A percentile compares a stretch with the other conserved stretches of the same genome.
These are phyloP conservation scores for Hypoxylon sp. DNA, from an alignment of 2,329 filamentous ascomycete species.

Conservation along the genomic window DNA sequence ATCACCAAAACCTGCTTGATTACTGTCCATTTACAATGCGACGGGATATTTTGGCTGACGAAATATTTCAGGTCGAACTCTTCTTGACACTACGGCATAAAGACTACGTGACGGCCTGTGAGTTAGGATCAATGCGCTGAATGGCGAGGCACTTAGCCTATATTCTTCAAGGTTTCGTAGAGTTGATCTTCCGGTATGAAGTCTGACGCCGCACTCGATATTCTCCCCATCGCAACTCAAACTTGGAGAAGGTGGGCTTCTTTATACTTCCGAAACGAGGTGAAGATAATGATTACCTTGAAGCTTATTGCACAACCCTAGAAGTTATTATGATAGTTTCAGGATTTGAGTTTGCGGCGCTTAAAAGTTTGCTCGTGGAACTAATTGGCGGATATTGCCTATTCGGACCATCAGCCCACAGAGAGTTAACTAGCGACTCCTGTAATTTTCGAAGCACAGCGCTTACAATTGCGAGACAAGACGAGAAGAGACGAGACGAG, in stretches of 20 bases:
- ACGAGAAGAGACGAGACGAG: conserved; percentile 31
- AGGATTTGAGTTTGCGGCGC: conserved; percentile 33
- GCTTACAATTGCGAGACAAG: conserved; percentile 31
- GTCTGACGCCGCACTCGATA: conserved; percentile 8
- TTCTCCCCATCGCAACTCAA: background rate
- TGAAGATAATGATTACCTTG: conserved; percentile 4
- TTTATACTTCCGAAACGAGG: conserved; percentile 20
- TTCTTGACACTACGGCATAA: background rate
- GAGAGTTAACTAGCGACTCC: conserved; percentile 4
- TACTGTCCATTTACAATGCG: conserved; percentile 5
- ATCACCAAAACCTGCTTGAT: conserved; percentile 10
- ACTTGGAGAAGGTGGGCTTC: conserved; percentile 1
- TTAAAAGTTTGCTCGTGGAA: conserved; percentile 30
- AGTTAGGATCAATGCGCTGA: conserved; percentile 4
- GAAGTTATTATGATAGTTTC: conserved; percentile 12
- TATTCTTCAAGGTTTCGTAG: conserved; percentile 4
- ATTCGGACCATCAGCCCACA: conserved; percentile 9
- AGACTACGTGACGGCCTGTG: background rate
- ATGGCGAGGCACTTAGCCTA: background rate
- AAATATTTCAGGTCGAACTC: conserved; percentile 9
- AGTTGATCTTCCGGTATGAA: conserved; percentile 10
- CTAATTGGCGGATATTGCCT: conserved; percentile 19
- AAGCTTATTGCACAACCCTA: conserved; percentile 16
- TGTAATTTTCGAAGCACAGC: conserved; percentile 31
- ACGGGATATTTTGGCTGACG: background rate